These are phyloP conservation scores for Phaeosphaeriaceae sp. DNA, from an alignment of 2,329 filamentous ascomycete genomes.

Conservation along the genomic window DNA sequence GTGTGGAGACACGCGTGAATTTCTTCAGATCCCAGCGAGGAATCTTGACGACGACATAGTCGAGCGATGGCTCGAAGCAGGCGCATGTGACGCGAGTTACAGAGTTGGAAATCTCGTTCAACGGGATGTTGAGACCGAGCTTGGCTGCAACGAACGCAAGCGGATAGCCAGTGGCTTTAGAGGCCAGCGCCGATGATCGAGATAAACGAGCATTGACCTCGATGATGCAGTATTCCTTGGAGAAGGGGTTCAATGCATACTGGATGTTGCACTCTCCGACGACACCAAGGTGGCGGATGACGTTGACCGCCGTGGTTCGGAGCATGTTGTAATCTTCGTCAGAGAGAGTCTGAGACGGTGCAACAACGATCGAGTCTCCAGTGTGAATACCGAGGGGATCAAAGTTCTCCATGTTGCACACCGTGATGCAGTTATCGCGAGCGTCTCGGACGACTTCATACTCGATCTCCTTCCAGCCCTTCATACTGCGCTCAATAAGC, in stretches of 20 bases:
- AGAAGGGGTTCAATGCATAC: conserved; percentile 95
- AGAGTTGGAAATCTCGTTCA: conserved; percentile 96
- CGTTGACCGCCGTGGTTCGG: conserved; percentile 93
- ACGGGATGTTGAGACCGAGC: conserved; percentile 88
- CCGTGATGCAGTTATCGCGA: conserved; percentile 97
- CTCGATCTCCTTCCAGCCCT: conserved; percentile 99
- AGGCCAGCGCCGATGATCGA: conserved; percentile 91
- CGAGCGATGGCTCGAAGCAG: conserved; percentile 97
- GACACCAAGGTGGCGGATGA: conserved; percentile 95
- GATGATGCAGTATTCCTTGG: conserved; percentile 97
- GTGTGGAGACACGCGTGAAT: conserved; percentile 94
- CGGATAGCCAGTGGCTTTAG: conserved; percentile 96
- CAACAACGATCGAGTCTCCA: conserved; percentile 97
- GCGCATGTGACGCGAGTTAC: conserved; percentile 96
- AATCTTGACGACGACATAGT: conserved; percentile 99
- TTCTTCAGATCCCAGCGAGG: conserved; percentile 99
- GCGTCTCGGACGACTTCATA: conserved; percentile 97
- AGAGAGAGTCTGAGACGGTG: conserved; percentile 93
- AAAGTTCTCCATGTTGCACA: conserved; percentile 99
- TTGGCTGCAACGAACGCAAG: conserved; percentile 97
- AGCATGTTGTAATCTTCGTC: conserved; percentile 99
- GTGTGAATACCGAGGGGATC: conserved; percentile 98
- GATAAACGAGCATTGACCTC: conserved; percentile 98
- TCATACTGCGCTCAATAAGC: conserved; percentile 97
- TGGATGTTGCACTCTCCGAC: conserved; percentile 99